These are phyloP conservation scores for Thelonectria blattea DNA, from an alignment of 2,329 filamentous ascomycete genomes.

Conservation along the genomic window DNA sequence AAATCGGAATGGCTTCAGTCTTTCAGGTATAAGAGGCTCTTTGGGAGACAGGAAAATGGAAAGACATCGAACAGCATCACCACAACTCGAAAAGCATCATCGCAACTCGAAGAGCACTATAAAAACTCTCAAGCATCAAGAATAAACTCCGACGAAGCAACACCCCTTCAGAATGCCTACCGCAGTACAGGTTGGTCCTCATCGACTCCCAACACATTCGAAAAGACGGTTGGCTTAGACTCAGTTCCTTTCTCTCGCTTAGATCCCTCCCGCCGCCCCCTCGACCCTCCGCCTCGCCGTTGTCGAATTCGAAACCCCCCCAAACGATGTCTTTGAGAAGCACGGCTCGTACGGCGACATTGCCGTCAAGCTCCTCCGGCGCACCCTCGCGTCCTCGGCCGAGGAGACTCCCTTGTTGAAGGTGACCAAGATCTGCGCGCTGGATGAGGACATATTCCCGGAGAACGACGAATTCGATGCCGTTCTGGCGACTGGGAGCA, in stretches of 20 bases:
- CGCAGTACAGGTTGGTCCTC: constrained; percentile 7
- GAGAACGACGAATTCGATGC: constrained; percentile 18
- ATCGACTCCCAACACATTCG: neutral
- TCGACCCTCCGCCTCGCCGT: constrained; percentile 19
- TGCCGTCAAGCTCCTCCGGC: constrained; percentile 13
- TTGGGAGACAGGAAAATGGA: neutral
- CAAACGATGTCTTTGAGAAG: constrained; percentile 9
- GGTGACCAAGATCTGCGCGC: constrained; percentile 8
- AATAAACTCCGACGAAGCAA: neutral
- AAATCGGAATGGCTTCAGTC: neutral
- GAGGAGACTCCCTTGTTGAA: constrained; percentile 4
- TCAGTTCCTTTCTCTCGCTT: neutral
- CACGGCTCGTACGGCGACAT: constrained; percentile 26
- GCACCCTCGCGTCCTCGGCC: neutral
- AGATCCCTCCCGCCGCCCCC: constrained; percentile 1
- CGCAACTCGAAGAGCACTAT: neutral
- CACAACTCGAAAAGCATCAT: too few relatives aligned
- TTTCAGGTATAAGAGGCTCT: constrained; percentile 6
- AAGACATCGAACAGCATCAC: neutral
- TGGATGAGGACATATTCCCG: constrained; percentile 6
- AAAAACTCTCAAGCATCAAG: neutral
- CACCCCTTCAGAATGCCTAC: constrained; percentile 2
- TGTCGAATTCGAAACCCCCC: constrained; percentile 22
- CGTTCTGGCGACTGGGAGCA: constrained; percentile 22
- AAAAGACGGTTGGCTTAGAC: neutral